Evolutionary conservation across 164 flowering plant genomes (phyloP).

Genomic region (Stephania cephalantha): DNA sequence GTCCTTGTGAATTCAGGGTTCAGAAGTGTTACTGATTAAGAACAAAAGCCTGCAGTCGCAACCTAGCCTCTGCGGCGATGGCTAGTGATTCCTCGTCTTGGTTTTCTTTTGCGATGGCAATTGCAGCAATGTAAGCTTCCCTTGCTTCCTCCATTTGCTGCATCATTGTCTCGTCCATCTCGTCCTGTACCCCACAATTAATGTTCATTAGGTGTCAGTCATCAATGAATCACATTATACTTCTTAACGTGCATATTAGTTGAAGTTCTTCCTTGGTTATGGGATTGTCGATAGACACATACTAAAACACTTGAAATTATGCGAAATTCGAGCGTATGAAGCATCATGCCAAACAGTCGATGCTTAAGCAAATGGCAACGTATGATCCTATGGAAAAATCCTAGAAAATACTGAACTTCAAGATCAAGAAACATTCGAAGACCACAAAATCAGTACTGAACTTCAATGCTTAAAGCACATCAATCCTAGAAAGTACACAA

Average conservation of each 20-base stretch:
- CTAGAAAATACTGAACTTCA: not conserved
- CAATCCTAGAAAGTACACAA: not conserved
- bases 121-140: conserved; percentile 56
- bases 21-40: conserved; percentile 6
- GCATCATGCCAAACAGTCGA: not conserved
- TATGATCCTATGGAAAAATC: not conserved
- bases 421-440: not conserved
- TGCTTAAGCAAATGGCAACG: not conserved
- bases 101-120: conserved; percentile 60
- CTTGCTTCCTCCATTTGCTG: conserved; percentile 72
- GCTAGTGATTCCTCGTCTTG: conserved; percentile 74
- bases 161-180: conserved; percentile 43
- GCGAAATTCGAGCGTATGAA: not conserved
- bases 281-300: not conserved
- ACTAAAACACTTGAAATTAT: not conserved
- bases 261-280: not conserved
- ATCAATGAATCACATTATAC: not conserved
- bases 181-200: conserved; percentile 39
- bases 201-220: not conserved
- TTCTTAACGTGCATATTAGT: not conserved
- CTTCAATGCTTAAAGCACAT: not conserved
- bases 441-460: not conserved
- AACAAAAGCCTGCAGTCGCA: conserved; percentile 56
- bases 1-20: too few relatives aligned
- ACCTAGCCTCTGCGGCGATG: conserved; percentile 57